Percentiles rank a stretch among this genome's conserved stretches.
phyloP scores from a whole-genome alignment of 1,284 basidiomycete species.

The Apiotrichum porosum region DNA sequence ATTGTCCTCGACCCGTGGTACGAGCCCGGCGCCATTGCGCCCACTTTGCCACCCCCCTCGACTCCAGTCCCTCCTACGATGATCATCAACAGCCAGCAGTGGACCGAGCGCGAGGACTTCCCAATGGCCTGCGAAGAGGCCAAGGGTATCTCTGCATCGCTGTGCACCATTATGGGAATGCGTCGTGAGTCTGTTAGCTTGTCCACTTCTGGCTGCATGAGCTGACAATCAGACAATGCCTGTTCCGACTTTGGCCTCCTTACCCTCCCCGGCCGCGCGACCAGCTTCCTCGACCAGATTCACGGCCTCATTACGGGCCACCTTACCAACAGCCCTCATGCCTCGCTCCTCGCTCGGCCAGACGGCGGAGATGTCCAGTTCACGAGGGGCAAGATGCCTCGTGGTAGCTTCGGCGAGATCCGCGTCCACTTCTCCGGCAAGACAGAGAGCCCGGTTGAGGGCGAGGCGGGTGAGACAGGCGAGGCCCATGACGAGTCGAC shows the following conservation, averaged over 20 bases:
- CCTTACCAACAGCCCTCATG: too few species aligned
- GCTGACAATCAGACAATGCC: conserved; percentile 30
- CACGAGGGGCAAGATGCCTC: too few species aligned
- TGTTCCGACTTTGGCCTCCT: conserved; percentile 44
- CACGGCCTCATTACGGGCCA: conserved; percentile 33
- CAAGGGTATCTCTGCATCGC: conserved; percentile 30
- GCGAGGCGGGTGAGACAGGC: too few species aligned
- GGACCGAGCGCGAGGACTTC: conserved; percentile 67
- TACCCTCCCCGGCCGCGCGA: conserved; percentile 16
- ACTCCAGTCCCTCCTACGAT: conserved; percentile 48
- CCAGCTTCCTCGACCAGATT: conserved; percentile 23
- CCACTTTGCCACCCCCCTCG: conserved; percentile 21
- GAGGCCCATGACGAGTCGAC: too few species aligned
- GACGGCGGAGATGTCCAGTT: conserved; percentile 12
- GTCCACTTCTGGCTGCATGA: neutral
- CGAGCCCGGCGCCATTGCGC: conserved; percentile 62
- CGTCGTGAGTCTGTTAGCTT: conserved; percentile 30
- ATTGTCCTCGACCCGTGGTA: conserved; percentile 72
- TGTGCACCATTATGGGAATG: conserved; percentile 35
- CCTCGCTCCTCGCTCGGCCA: conserved; percentile 15
- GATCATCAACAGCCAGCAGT: conserved; percentile 67
- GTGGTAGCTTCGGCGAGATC: too few species aligned
- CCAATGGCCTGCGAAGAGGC: conserved; percentile 55
- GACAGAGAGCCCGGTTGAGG: too few species aligned
- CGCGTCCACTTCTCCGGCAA: too few species aligned